Percentiles rank a stretch among this genome's conserved stretches.
Evolutionary conservation across 805 yeast genomes (phyloP).

Genomic region (Middelhovenomyces tepae): DNA sequence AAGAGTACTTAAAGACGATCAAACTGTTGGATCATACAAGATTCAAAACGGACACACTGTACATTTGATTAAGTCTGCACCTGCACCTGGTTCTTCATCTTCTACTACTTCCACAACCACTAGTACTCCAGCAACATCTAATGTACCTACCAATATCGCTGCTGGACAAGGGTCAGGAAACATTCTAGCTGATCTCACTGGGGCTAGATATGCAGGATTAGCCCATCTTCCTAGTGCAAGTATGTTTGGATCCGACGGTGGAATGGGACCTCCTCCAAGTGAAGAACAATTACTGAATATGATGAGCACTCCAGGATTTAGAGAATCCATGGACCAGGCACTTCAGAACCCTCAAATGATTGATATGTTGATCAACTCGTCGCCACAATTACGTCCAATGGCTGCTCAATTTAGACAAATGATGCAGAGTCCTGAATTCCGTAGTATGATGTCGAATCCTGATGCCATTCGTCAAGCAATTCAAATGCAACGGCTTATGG

Average conservation of each 20-base stretch:
- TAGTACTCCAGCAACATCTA: conserved; percentile 9
- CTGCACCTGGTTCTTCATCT: conserved; percentile 27
- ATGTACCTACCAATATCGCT: conserved; percentile 69
- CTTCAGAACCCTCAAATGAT: conserved; percentile 82
- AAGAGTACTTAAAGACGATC: conserved; percentile 79
- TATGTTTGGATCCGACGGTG: conserved; percentile 94
- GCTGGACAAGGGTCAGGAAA: conserved; percentile 86
- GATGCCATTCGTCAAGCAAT: conserved; percentile 75
- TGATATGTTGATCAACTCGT: conserved; percentile 69
- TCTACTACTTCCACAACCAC: conserved; percentile 18
- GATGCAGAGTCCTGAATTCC: conserved; percentile 74
- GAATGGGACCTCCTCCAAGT: conserved; percentile 69
- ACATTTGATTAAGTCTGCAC: conserved; percentile 82
- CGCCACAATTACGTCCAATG: conserved; percentile 72
- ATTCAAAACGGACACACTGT: conserved; percentile 79
- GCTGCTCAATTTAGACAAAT: conserved; percentile 84
- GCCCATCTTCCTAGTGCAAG: conserved; percentile 79
- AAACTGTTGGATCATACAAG: conserved; percentile 66
- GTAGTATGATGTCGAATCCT: conserved; percentile 76
- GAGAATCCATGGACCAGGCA: conserved; percentile 74
- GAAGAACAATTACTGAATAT: conserved; percentile 65
- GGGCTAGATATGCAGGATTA: conserved; percentile 93
- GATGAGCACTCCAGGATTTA: conserved; percentile 76
- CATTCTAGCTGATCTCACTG: conserved; percentile 85
- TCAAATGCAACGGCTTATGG: conserved; percentile 52